Evolutionary conservation across 1,284 basidiomycete species (phyloP), one percentile per base, ranked within the genome.

Genomic region (Rhodotorula sp.): DNA sequence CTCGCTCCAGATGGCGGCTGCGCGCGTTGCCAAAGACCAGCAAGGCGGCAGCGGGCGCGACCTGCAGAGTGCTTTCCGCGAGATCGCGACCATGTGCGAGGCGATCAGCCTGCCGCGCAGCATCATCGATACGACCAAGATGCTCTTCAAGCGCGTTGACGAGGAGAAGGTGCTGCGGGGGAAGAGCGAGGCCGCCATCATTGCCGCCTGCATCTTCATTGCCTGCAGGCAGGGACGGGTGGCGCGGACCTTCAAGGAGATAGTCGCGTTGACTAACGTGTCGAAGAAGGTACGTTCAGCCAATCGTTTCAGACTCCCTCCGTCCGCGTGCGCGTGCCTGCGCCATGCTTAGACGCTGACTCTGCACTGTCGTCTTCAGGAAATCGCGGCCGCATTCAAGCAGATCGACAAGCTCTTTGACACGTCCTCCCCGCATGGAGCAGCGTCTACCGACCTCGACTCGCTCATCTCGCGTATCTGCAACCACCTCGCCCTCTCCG

Each of bases 171-270:
- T 97, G 17, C 85, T 97, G 19, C 90, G 91, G 53, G 95, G 94
- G 52, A 98, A 97, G 70, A 91, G 91, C 19, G 86, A 91, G 75
- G 91, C 95, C 70, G 93, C 94, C 1, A 90, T 97, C 79, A 94
- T 97, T 77, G 96, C 95, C 16, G 95, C 96, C 2, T 97, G 94
- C 83, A 97, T 99, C 81, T 97, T 98, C 81, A 95, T 97, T 77
- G 97, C 96, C 0, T 97, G 95, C 82, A 88, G 96, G 70, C 92
- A 95, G 81, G 92, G 91, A 21, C 90, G 93, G 77, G 94, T 97
- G 16, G 92, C 92, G 0, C 87, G 97, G 74, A 96, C 94, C 67
- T 98, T 99, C 85, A 88, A 91, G 78, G 97, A 99, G 83, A 94
- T 99, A 61, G 93, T 93, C 82, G 91, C 92, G 78, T 85, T 97